Evolutionary conservation across 208 protist genomes (phyloP).

Genomic region (Naegleria lovaniensis): DNA sequence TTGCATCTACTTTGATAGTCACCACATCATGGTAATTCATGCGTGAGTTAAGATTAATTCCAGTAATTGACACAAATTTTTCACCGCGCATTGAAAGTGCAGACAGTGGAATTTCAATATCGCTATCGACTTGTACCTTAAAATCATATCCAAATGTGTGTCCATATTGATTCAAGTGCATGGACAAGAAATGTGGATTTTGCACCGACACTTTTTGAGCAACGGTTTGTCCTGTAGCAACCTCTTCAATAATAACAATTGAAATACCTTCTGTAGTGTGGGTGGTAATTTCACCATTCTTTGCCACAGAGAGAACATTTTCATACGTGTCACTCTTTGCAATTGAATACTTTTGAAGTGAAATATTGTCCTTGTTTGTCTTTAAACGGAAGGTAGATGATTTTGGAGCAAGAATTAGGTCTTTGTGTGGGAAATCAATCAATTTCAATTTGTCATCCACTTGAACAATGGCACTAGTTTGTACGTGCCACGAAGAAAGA

Average conservation of each 20-base stretch:
- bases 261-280: background rate
- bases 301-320: background rate
- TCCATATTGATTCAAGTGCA: background rate
- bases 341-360: background rate
- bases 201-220: background rate
- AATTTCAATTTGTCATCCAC: conserved; percentile 8
- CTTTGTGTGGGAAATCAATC: background rate
- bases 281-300: background rate
- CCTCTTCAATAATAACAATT: background rate
- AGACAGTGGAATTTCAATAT: background rate
- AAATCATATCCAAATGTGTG: background rate
- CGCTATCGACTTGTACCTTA: background rate
- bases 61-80: background rate
- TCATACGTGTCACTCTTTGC: background rate
- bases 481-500: background rate
- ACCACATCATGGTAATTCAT: background rate
- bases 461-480: background rate
- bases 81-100: background rate
- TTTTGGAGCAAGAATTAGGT: background rate
- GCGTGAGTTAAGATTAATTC: background rate
- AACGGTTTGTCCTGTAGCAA: background rate
- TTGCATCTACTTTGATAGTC: background rate
- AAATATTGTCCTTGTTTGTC: background rate
- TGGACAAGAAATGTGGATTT: background rate
- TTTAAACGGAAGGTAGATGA: background rate